Base-by-base conservation (phyloP, 2,329 filamentous ascomycete genomes). In the Beauveria caledonica region DNA sequence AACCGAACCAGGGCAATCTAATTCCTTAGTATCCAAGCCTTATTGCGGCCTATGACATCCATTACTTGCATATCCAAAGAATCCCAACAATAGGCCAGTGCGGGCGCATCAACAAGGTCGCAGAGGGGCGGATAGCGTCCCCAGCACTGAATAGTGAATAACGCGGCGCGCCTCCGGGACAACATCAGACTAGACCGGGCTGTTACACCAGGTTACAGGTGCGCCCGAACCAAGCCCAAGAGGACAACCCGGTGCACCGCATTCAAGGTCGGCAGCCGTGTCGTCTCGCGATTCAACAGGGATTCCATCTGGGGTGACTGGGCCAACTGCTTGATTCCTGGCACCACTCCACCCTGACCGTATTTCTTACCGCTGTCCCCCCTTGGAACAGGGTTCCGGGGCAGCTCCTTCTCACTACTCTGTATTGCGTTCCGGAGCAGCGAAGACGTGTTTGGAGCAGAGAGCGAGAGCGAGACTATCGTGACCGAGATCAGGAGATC, bases 301-400 rank as follows among this genome's bases (percentile, higher is more conserved):
- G 57, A 44, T 51, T 21, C 5, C 27, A 48, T 52, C 48, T 51
- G 46, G 56, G 56, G 33, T 45, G 56, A 52, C 46, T 33, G 36
- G 39, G 23, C 48, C 46, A 59, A 59, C 56, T 51, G 48, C 33
- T 51, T 52, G 46, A 45, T 53, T 53, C 40, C 57, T 53, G 13
- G 39, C 25, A 40, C 45, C 45, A 45, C 49, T 53, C 57, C 57
- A 59, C 57, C 23, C 57, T 36, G 48, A 59, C 49, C 39, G 40
- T 59, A 59, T 59, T 59, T 60, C 49, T 60, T 60, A 39, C 40
- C 40, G 42, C 42, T 40, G 58, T 27, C 40, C 49, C 49, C 49
- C 49, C 40, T 44, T 23, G 17, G 10, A 27, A 33, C 46, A 44
- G 44, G 25, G 27, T 40, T 42, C 17, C 54, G 40, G 49, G 17